These are phyloP conservation scores for Oehlia diaphana DNA, from an alignment of 192 early-diverging fungal genomes.

Conservation along the genomic window DNA sequence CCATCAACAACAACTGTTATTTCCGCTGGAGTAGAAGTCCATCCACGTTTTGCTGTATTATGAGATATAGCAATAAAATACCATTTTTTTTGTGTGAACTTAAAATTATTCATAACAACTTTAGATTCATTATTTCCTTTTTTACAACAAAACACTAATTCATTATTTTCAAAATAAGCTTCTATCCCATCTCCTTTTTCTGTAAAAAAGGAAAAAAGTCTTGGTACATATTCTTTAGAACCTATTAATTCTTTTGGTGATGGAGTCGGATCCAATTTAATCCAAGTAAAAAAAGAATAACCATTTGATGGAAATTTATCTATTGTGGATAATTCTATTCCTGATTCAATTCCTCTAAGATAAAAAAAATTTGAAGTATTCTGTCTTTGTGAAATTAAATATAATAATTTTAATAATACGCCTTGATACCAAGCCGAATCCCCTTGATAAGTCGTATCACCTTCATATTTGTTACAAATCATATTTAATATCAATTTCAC, in stretches of 20 bases:
- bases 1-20: slow-evolving; percentile 19
- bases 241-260: background rate
- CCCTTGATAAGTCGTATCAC: background rate
- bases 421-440: slow-evolving; percentile 23
- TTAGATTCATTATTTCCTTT: slow-evolving; percentile 7
- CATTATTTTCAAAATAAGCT: slow-evolving; percentile 30
- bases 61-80: slow-evolving; percentile 26
- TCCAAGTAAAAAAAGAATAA: slow-evolving; percentile 31
- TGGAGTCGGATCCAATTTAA: slow-evolving; percentile 17
- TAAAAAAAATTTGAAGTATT: slow-evolving; percentile 29
- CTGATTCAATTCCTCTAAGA: slow-evolving; percentile 20
- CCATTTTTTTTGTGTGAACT: slow-evolving; percentile 21
- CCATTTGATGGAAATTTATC: slow-evolving; percentile 31
- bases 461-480: slow-evolving; percentile 27
- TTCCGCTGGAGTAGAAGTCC: slow-evolving; percentile 21
- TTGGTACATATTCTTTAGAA: background rate
- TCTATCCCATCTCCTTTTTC: slow-evolving; percentile 24
- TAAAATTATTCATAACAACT: slow-evolving; percentile 12
- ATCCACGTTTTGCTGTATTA: slow-evolving; percentile 10
- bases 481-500: slow-evolving; percentile 26
- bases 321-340: slow-evolving; percentile 13
- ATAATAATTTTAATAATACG: slow-evolving; percentile 23
- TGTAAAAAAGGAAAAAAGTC: slow-evolving; percentile 27
- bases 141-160: background rate
- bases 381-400: slow-evolving; percentile 27